Evolutionary conservation across 2,329 filamentous ascomycete species (phyloP).

Genomic region (Polychaeton citri): DNA sequence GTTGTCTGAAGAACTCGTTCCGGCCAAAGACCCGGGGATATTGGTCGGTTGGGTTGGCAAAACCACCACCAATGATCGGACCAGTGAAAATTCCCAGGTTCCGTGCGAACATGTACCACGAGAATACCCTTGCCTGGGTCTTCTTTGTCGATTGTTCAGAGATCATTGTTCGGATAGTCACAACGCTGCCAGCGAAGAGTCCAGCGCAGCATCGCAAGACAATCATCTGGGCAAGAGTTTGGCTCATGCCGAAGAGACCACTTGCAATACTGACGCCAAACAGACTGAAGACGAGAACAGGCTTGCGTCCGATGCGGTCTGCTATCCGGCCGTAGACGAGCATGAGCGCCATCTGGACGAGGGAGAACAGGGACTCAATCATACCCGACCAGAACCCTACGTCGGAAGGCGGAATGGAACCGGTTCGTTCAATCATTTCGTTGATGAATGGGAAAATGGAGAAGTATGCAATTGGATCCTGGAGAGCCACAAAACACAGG

Average conservation of each 20-base stretch:
- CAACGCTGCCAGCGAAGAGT: conserved; percentile 58
- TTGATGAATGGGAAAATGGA: conserved; percentile 71
- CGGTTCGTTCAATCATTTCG: conserved; percentile 59
- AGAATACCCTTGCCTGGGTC: conserved; percentile 61
- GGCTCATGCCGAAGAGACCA: conserved; percentile 55
- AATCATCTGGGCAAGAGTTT: conserved; percentile 60
- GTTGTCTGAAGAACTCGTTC: conserved; percentile 45
- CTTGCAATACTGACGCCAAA: conserved; percentile 49
- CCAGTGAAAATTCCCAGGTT: conserved; percentile 66
- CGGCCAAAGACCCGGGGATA: conserved; percentile 46
- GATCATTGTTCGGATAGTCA: conserved; percentile 67
- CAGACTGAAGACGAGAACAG: conserved; percentile 55
- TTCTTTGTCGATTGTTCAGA: conserved; percentile 55
- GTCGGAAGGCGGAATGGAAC: conserved; percentile 47
- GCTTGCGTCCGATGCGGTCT: conserved; percentile 59
- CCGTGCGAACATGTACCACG: conserved; percentile 61
- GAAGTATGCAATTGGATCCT: conserved; percentile 75
- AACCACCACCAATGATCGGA: conserved; percentile 48
- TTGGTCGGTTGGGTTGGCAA: conserved; percentile 54
- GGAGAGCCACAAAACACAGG: conserved; percentile 58
- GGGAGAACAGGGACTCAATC: conserved; percentile 57
- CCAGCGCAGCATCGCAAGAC: conserved; percentile 58
- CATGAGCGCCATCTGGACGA: conserved; percentile 67
- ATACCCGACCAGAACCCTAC: conserved; percentile 69
- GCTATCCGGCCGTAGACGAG: conserved; percentile 56